These are phyloP conservation scores for Lichina pygmaea DNA, from an alignment of 495 filamentous ascomycete species.

Conservation along the genomic window DNA sequence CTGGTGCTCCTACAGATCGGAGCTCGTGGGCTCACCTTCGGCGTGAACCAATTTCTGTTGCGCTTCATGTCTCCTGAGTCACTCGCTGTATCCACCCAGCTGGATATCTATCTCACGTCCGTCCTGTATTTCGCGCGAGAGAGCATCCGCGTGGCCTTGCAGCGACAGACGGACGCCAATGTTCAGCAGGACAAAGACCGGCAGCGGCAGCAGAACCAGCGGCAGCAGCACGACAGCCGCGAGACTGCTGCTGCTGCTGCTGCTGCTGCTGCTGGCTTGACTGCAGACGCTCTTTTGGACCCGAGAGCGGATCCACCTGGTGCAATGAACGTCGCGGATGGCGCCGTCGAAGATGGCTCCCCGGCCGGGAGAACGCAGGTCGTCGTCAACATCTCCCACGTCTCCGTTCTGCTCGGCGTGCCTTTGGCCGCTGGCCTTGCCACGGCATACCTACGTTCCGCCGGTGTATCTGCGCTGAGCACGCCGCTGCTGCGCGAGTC, in stretches of 20 bases:
- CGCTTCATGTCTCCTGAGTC: slow-evolving; percentile 63
- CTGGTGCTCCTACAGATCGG: slow-evolving; percentile 65
- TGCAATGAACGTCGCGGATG: background rate
- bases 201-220: background rate
- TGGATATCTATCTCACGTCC: slow-evolving; percentile 72
- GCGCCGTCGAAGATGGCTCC: slow-evolving; percentile 3
- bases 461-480: slow-evolving; percentile 22
- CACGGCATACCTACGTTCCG: slow-evolving; percentile 32
- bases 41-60: slow-evolving; percentile 68
- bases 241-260: background rate
- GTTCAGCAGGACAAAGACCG: background rate
- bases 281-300: background rate
- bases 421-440: slow-evolving; percentile 32
- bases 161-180: slow-evolving; percentile 30
- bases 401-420: slow-evolving; percentile 44
- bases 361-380: slow-evolving; percentile 24
- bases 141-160: slow-evolving; percentile 59
- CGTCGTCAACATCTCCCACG: slow-evolving; percentile 66
- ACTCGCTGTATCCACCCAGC: slow-evolving; percentile 60
- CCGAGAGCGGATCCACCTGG: background rate
- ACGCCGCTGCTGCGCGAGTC: slow-evolving; percentile 34
- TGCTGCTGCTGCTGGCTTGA: background rate
- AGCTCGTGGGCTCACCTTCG: slow-evolving; percentile 69
- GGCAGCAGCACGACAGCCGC: background rate
- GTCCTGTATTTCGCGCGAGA: slow-evolving; percentile 83